A percentile compares a stretch with the other conserved stretches of the same genome.
phyloP scores from a whole-genome alignment of 2,329 filamentous ascomycete genomes.

The Cladophialophora yegresii region DNA sequence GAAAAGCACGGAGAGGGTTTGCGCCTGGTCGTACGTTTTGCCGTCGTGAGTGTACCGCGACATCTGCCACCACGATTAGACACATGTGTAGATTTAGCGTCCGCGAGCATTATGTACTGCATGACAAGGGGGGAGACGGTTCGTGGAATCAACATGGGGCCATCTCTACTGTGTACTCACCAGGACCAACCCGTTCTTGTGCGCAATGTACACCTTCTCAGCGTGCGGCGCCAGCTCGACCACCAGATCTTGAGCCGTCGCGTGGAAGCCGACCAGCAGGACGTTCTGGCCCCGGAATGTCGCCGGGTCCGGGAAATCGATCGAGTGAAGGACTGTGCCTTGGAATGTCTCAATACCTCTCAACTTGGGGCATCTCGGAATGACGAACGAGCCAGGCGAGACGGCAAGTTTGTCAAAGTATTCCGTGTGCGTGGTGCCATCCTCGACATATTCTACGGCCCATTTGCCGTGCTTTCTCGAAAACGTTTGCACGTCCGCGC shows the following conservation, averaged over 20 bases:
- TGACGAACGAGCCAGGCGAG: constrained; percentile 42
- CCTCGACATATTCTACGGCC: constrained; percentile 40
- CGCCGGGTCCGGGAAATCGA: constrained; percentile 18
- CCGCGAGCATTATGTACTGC: no score
- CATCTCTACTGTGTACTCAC: constrained; percentile 39
- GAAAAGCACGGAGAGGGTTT: constrained; percentile 16
- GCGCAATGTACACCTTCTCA: constrained; percentile 33
- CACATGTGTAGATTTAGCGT: not conserved
- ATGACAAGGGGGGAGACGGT: not conserved
- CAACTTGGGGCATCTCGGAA: constrained; percentile 44
- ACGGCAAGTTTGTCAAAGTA: constrained; percentile 47
- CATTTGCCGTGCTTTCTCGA: constrained; percentile 41
- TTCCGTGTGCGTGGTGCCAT: constrained; percentile 33
- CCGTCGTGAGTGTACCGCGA: constrained; percentile 16
- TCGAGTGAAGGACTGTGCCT: constrained; percentile 49
- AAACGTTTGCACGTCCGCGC: constrained; percentile 40
- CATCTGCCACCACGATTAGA: not conserved
- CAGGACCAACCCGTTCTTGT: constrained; percentile 38
- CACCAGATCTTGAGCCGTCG: constrained; percentile 35
- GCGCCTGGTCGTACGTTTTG: constrained; percentile 18
- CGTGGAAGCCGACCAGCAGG: constrained; percentile 36
- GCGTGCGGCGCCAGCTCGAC: constrained; percentile 29
- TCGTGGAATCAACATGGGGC: not conserved
- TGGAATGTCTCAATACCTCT: constrained; percentile 44
- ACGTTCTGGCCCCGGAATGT: constrained; percentile 26